phyloP scores from a whole-genome alignment of 257 asterid genomes.

The Plantago elongata region DNA sequence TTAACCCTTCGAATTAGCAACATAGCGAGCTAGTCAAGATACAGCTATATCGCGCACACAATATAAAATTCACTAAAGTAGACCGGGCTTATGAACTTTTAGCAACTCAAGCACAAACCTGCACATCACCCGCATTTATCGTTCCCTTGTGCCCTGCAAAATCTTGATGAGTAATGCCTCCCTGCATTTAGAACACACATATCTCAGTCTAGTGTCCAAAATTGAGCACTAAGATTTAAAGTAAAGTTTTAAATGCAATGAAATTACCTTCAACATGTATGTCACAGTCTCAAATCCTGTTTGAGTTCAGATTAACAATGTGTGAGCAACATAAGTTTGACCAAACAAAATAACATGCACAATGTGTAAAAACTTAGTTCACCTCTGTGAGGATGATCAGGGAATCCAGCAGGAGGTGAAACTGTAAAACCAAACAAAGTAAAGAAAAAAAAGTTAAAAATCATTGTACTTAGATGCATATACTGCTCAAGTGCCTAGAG shows the following conservation, averaged over 20 bases:
- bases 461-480: no score
- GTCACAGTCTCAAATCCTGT: conserved; percentile 96
- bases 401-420: conserved; percentile 96
- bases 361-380: neutral
- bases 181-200: conserved; percentile 32
- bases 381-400: conserved; percentile 99
- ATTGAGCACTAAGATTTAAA: no score
- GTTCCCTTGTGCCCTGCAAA: conserved; percentile 83
- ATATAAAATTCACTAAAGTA: no score
- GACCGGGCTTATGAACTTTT: no score
- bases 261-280: conserved; percentile 73
- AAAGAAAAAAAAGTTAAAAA: neutral
- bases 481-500: neutral
- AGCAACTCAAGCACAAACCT: no score
- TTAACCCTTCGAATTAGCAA: no score
- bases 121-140: conserved; percentile 67
- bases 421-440: conserved; percentile 34
- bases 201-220: no score
- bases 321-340: neutral
- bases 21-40: no score
- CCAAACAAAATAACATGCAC: neutral
- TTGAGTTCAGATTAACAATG: neutral
- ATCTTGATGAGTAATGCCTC: conserved; percentile 73
- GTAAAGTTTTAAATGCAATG: no score
- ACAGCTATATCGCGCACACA: no score